Evolutionary conservation across 177 flowering plant genomes (phyloP).

Genomic region (Vitis hybrid): DNA sequence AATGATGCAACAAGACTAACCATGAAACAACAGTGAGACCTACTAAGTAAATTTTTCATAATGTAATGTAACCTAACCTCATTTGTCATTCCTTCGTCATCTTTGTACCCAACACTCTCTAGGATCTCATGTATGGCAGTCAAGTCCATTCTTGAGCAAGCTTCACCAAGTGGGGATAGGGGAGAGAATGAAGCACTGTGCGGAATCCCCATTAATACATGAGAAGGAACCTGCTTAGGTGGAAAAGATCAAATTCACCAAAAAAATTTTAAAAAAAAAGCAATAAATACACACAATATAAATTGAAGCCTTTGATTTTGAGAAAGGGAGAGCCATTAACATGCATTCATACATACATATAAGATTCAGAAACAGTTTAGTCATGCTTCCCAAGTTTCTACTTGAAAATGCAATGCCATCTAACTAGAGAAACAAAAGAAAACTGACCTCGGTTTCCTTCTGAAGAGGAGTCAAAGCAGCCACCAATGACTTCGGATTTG

Average conservation of each 20-base stretch:
- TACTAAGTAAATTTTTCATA: neutral
- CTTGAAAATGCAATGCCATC: conserved; percentile 4
- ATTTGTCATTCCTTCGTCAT: conserved; percentile 56
- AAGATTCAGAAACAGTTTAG: neutral
- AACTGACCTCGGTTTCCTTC: conserved; percentile 48
- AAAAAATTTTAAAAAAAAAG: no score
- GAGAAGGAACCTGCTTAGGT: conserved; percentile 45
- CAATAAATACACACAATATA: no score
- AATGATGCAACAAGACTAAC: neutral
- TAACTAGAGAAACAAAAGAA: conserved; percentile 1
- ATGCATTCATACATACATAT: neutral
- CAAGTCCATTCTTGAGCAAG: conserved; percentile 51
- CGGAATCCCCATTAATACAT: conserved; percentile 50
- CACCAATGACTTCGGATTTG: conserved; percentile 43
- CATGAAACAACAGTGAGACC: neutral
- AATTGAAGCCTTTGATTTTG: no score
- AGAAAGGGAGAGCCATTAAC: neutral
- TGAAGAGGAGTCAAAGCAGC: conserved; percentile 52
- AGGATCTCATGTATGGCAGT: conserved; percentile 53
- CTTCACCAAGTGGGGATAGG: conserved; percentile 49
- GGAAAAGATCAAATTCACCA: no score
- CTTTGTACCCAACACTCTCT: conserved; percentile 48
- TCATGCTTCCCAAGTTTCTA: neutral
- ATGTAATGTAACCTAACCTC: conserved; percentile 35
- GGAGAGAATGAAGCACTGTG: conserved; percentile 31